These are phyloP conservation scores for Lomentospora prolificans DNA, from an alignment of 2,329 filamentous ascomycete species.

Conservation along the genomic window DNA sequence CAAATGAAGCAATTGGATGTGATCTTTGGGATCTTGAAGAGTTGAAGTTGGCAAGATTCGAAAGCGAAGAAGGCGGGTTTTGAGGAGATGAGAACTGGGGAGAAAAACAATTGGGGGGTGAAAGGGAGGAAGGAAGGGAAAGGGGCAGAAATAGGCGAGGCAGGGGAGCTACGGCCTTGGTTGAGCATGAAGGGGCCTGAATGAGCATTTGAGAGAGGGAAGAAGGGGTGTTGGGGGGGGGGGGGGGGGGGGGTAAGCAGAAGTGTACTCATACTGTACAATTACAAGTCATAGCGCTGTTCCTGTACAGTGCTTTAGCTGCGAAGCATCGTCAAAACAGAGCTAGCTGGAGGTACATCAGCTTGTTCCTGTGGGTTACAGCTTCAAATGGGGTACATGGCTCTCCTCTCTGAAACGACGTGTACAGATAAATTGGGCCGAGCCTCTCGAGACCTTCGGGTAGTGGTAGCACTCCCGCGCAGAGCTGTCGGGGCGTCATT, in stretches of 20 bases:
- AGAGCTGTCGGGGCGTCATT: neutral
- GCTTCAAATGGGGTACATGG: neutral
- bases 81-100: neutral
- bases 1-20: neutral
- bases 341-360: neutral
- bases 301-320: neutral
- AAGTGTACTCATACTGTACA: neutral
- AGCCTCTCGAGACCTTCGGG: neutral
- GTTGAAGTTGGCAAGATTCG: slow-evolving; percentile 5
- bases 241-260: too few relatives aligned
- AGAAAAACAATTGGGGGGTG: neutral
- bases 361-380: neutral
- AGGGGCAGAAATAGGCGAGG: slow-evolving; percentile 8
- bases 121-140: slow-evolving; percentile 2
- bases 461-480: neutral
- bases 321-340: neutral
- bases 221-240: too few relatives aligned
- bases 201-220: too few relatives aligned
- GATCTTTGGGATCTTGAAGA: neutral
- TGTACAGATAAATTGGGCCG: neutral
- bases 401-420: too few relatives aligned
- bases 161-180: slow-evolving; percentile 1
- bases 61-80: neutral
- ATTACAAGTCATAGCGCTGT: neutral
- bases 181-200: neutral